Evolutionary conservation across 1,139 yeast genomes (phyloP).

Genomic region (Pichia sp.): DNA sequence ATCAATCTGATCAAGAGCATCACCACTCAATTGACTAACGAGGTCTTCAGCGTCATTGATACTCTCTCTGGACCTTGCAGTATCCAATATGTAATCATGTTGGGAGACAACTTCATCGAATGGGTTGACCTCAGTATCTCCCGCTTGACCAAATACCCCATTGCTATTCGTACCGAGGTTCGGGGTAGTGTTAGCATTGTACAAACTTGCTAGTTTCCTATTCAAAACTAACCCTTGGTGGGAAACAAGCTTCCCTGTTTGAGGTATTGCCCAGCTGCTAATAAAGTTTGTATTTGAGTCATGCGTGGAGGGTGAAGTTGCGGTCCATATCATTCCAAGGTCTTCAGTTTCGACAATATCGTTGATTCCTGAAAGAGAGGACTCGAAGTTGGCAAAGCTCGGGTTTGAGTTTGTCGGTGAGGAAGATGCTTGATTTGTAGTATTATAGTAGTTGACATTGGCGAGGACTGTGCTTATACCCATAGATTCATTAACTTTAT

Average conservation of each 20-base stretch:
- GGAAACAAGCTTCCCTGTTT: conserved; percentile 22
- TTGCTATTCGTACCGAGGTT: no score
- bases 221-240: conserved; percentile 27
- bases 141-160: no score
- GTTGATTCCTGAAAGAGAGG: conserved; percentile 29
- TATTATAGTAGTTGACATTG: conserved; percentile 21
- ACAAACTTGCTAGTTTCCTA: conserved; percentile 19
- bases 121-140: no score
- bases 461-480: conserved; percentile 47
- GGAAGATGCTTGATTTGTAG: conserved; percentile 30
- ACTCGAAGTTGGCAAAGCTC: neutral
- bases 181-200: no score
- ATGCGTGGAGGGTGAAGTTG: conserved; percentile 28
- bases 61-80: conserved; percentile 4
- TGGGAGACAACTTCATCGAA: no score
- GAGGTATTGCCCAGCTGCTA: conserved; percentile 25
- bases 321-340: conserved; percentile 35
- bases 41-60: conserved; percentile 23
- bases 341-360: conserved; percentile 25
- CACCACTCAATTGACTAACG: conserved; percentile 27
- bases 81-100: neutral
- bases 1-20: conserved; percentile 26
- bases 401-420: no score
- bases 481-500: conserved; percentile 37
- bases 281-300: conserved; percentile 18